phyloP scores from a whole-genome alignment of 331 rosid genomes.

The Saraca asoca region DNA sequence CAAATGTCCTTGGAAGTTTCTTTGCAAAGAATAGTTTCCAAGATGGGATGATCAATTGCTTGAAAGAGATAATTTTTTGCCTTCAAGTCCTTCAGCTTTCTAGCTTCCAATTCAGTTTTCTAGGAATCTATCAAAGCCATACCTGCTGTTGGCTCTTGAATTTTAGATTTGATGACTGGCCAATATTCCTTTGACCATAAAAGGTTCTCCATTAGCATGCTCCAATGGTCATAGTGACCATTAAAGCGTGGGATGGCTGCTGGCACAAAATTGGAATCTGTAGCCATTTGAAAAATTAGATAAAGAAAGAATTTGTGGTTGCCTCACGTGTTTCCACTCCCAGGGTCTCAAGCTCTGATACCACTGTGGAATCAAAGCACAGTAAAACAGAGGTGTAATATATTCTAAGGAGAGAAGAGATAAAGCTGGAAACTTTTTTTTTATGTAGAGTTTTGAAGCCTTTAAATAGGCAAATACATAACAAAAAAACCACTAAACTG shows the following conservation, averaged over 20 bases:
- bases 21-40: neutral
- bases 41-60: neutral
- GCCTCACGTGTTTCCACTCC: no score
- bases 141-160: neutral
- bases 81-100: neutral
- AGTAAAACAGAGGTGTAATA: no score
- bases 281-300: no score
- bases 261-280: no score
- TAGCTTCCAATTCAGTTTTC: neutral
- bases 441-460: no score
- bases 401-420: no score
- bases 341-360: no score
- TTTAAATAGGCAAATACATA: no score
- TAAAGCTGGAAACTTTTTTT: no score
- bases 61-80: constrained; percentile 10
- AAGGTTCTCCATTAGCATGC: neutral
- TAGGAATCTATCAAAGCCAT: neutral
- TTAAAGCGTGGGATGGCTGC: neutral
- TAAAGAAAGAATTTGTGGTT: no score
- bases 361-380: no score
- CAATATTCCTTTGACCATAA: neutral
- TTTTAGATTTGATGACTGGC: neutral
- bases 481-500: no score
- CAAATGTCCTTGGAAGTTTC: neutral
- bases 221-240: neutral